phyloP scores from a whole-genome alignment of 2,329 filamentous ascomycete species.

The Lasiodiplodia gonubiensis region DNA sequence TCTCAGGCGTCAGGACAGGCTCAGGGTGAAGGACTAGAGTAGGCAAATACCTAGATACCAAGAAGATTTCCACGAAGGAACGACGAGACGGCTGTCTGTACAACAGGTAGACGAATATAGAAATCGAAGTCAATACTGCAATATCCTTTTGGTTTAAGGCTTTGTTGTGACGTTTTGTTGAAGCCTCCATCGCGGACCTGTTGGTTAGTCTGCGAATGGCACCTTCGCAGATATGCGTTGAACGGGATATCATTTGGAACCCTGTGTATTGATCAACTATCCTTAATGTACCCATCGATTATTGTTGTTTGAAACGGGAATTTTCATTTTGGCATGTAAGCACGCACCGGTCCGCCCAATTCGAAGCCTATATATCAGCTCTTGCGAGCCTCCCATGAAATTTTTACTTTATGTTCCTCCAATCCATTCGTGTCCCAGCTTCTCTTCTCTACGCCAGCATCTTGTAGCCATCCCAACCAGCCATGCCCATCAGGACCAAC shows the following conservation, averaged over 20 bases:
- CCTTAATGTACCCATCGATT: neutral
- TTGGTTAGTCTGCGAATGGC: neutral
- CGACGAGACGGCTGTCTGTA: neutral
- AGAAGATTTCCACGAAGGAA: neutral
- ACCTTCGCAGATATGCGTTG: neutral
- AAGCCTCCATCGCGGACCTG: neutral
- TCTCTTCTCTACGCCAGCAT: neutral
- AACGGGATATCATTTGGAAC: neutral
- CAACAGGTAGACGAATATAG: neutral
- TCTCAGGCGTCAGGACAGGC: neutral
- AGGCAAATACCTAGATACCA: neutral
- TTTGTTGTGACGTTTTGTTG: neutral
- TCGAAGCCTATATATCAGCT: neutral
- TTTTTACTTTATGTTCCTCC: neutral
- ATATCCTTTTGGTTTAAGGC: neutral
- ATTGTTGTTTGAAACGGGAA: neutral
- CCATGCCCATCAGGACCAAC: conserved; percentile 20
- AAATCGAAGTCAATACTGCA: neutral
- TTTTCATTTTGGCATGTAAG: neutral
- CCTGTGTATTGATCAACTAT: neutral
- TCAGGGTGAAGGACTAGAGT: neutral
- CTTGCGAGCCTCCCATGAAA: neutral
- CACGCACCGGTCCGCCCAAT: neutral
- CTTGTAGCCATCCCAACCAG: conserved; percentile 15
- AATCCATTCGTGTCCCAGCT: neutral